phyloP scores from a whole-genome alignment of 441 rosid genomes.

The Eruca vesicaria region DNA sequence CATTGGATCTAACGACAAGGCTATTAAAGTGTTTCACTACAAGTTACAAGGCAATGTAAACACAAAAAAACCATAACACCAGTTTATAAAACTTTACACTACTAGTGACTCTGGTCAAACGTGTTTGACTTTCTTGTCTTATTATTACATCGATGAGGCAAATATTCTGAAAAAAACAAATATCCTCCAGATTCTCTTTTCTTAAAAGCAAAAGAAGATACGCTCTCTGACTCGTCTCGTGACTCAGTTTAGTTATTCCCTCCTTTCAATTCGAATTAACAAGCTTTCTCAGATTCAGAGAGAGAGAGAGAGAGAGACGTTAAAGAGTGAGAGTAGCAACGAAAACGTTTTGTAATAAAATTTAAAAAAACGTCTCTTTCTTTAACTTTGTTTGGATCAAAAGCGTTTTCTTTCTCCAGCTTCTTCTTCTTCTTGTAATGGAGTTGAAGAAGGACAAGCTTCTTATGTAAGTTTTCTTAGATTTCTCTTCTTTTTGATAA shows the following conservation, averaged over 20 bases:
- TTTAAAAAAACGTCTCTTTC: not conserved
- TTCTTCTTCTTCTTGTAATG: conserved; percentile 41
- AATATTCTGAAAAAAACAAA: conserved; percentile 21
- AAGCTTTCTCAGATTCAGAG: conserved; percentile 25
- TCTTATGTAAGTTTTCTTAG: conserved; percentile 47
- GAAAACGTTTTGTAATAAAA: too few species aligned
- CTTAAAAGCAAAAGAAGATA: conserved; percentile 1
- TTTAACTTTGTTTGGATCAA: not conserved
- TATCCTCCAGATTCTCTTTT: conserved; percentile 6
- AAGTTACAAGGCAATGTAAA: too few species aligned
- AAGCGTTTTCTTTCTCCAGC: conserved; percentile 7
- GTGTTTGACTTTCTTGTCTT: conserved; percentile 27
- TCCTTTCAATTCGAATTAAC: conserved; percentile 9
- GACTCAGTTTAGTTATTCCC: too few species aligned
- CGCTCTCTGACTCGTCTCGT: conserved; percentile 34
- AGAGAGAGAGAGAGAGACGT: conserved; percentile 3
- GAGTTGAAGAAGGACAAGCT: conserved; percentile 73
- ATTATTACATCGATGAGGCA: not conserved
- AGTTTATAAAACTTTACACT: not conserved
- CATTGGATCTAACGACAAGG: too few species aligned
- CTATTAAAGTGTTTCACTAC: not conserved
- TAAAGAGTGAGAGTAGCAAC: conserved; percentile 22
- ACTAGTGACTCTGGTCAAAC: conserved; percentile 17
- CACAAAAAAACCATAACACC: too few species aligned
- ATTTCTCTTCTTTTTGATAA: not conserved